These are phyloP conservation scores for Tolypocladium tropicale DNA, from an alignment of 2,329 filamentous ascomycete genomes.

Conservation along the genomic window DNA sequence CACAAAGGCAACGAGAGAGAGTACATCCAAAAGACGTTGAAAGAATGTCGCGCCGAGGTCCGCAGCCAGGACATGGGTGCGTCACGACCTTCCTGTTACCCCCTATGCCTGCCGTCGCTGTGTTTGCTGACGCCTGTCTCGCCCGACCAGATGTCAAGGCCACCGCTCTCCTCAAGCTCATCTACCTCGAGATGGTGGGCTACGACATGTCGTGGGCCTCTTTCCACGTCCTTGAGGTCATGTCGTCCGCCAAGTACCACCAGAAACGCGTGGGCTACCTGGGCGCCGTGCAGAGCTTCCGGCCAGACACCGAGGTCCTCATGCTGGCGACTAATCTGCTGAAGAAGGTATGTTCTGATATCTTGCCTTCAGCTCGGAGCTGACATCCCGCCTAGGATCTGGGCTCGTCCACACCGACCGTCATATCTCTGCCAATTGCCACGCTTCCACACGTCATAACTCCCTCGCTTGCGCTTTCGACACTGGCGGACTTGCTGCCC, in stretches of 20 bases:
- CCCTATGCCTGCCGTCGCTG: not conserved
- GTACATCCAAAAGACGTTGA: constrained; percentile 86
- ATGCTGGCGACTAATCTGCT: constrained; percentile 95
- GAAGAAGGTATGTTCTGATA: constrained; percentile 60
- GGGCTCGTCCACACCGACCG: constrained; percentile 58
- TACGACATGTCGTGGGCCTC: constrained; percentile 99
- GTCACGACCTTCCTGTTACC: constrained; percentile 15
- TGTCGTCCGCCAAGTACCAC: constrained; percentile 89
- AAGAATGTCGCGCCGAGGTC: constrained; percentile 92
- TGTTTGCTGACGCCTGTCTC: constrained; percentile 2
- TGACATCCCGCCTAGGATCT: constrained; percentile 43
- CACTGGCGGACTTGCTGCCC: constrained; percentile 77
- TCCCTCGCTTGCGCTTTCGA: constrained; percentile 79
- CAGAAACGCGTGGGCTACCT: constrained; percentile 95
- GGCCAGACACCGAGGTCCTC: constrained; percentile 88
- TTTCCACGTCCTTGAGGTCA: constrained; percentile 97
- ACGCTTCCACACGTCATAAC: constrained; percentile 94
- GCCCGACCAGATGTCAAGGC: constrained; percentile 70
- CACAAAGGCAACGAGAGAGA: constrained; percentile 93
- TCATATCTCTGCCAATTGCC: constrained; percentile 75
- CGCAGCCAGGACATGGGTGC: constrained; percentile 84
- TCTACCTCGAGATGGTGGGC: constrained; percentile 98
- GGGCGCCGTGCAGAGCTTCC: constrained; percentile 90
- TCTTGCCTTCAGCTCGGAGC: not conserved
- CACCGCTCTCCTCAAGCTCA: constrained; percentile 86